Evolutionary conservation across 169 alveolate genomes (phyloP).

Genomic region (Cryptosporidium viatorum): DNA sequence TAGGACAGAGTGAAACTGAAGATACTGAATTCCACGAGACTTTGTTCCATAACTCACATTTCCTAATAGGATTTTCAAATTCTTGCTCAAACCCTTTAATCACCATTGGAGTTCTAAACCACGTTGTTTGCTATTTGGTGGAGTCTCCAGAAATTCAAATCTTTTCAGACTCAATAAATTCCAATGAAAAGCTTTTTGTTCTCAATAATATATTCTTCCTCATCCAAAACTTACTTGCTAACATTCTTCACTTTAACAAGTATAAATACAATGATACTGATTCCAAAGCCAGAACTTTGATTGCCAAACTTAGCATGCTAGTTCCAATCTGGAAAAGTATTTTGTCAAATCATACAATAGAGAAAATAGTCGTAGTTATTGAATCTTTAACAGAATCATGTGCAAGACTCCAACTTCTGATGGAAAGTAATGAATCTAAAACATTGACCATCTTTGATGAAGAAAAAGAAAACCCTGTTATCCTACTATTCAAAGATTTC

Average conservation of each 20-base stretch:
- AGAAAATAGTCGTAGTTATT: background rate
- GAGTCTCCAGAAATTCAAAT: slow-evolving; percentile 22
- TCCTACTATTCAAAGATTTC: slow-evolving; percentile 15
- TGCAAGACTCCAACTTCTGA: slow-evolving; percentile 12
- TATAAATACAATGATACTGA: background rate
- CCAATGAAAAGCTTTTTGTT: slow-evolving; percentile 13
- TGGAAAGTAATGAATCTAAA: background rate
- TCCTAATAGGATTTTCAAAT: slow-evolving; percentile 51
- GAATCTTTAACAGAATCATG: slow-evolving; percentile 46
- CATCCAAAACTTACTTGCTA: slow-evolving; percentile 23
- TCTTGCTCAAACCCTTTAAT: background rate
- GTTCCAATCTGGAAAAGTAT: slow-evolving; percentile 38
- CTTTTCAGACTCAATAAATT: background rate
- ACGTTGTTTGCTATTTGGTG: background rate
- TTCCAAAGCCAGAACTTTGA: background rate
- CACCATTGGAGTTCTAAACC: background rate
- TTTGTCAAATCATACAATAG: slow-evolving; percentile 14
- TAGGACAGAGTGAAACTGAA: background rate
- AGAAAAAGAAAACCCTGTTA: slow-evolving; percentile 46
- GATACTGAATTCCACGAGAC: slow-evolving; percentile 5
- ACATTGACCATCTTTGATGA: slow-evolving; percentile 9
- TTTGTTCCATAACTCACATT: slow-evolving; percentile 21
- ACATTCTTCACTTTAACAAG: background rate
- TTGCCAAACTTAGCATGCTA: background rate
- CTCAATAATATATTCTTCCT: slow-evolving; percentile 28